Percentiles rank a stretch among this genome's conserved stretches.
phyloP scores from a whole-genome alignment of 75 land plant genomes.

The Picea glauca region DNA sequence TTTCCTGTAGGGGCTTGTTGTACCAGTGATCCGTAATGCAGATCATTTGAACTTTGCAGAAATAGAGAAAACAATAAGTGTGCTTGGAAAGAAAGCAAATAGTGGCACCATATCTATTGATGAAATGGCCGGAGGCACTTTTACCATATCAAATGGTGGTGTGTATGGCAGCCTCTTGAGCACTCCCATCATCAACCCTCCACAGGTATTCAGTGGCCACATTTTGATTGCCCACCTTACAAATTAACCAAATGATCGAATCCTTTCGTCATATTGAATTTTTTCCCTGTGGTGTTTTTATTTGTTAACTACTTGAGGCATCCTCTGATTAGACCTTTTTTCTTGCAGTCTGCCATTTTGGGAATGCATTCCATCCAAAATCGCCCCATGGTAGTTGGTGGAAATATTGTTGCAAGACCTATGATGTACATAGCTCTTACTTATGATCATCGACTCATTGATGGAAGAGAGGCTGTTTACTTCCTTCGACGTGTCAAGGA shows the following conservation, averaged over 20 bases:
- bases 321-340: not conserved
- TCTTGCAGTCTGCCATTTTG: conserved; percentile 86
- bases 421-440: conserved; percentile 98
- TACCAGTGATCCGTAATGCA: conserved; percentile 90
- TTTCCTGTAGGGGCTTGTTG: conserved; percentile 80
- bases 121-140: conserved; percentile 99
- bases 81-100: conserved; percentile 89
- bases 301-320: not conserved
- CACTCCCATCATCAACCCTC: conserved; percentile 98
- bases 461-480: conserved; percentile 98
- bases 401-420: conserved; percentile 72
- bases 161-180: conserved; percentile 98
- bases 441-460: conserved; percentile 92
- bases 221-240: not conserved
- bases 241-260: not conserved
- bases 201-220: conserved; percentile 53
- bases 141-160: conserved; percentile 98
- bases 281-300: not conserved
- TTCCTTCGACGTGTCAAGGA: conserved; percentile 93
- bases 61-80: conserved; percentile 81
- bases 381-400: conserved; percentile 79
- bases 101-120: conserved; percentile 95
- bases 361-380: conserved; percentile 92
- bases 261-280: not conserved
- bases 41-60: conserved; percentile 91